These are phyloP conservation scores for Fonsecaea erecta DNA, from an alignment of 2,329 filamentous ascomycete genomes.

Conservation along the genomic window DNA sequence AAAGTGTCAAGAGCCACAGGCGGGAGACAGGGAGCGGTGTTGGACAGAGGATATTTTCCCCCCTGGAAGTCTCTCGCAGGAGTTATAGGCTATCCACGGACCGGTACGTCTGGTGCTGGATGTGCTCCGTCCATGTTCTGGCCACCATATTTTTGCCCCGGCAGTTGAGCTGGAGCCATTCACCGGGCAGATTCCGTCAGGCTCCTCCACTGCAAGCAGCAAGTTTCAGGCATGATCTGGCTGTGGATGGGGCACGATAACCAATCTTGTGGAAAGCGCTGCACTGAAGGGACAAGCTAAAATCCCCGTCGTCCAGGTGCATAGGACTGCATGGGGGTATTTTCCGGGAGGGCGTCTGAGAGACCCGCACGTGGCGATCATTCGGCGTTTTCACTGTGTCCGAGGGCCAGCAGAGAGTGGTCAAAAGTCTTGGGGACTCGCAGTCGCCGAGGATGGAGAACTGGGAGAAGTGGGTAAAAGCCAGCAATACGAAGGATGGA, in stretches of 20 bases:
- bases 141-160: constrained; percentile 17
- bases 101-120: constrained; percentile 7
- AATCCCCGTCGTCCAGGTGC: constrained; percentile 8
- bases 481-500: constrained; percentile 12
- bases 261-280: neutral
- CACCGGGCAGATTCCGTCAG: constrained; percentile 17
- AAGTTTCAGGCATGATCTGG: neutral
- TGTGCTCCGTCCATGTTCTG: neutral
- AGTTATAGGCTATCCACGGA: constrained; percentile 14
- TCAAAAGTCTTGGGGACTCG: neutral
- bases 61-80: neutral
- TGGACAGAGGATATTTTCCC: neutral
- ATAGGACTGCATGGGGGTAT: constrained; percentile 11
- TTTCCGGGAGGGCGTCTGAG: constrained; percentile 1
- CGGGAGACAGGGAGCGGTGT: neutral
- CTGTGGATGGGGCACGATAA: constrained; percentile 7
- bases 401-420: neutral
- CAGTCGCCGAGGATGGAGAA: neutral
- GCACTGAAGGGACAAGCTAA: neutral
- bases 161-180: constrained; percentile 26
- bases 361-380: constrained; percentile 4
- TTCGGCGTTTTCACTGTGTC: neutral
- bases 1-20: neutral
- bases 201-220: constrained; percentile 18
- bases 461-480: constrained; percentile 17